Conservation (phyloP, 2,329 filamentous ascomycete genomes). For the Anisogramma anomala region DNA sequence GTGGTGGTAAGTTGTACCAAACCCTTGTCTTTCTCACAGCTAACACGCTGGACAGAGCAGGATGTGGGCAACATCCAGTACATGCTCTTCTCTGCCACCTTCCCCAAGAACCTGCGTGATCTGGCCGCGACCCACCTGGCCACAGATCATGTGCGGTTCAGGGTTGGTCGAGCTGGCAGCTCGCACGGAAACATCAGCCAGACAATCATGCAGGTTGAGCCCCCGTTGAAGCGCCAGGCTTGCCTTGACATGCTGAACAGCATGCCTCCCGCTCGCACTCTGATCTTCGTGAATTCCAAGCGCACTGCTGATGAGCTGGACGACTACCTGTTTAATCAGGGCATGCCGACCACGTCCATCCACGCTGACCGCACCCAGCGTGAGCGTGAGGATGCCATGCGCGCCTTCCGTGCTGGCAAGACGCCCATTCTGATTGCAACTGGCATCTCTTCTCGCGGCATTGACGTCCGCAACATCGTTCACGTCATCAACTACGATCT, state of each 20-base stretch:
- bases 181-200: constrained; percentile 77
- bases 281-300: constrained; percentile 85
- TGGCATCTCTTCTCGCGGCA: constrained; percentile 74
- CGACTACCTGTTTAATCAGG: constrained; percentile 72
- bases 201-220: constrained; percentile 56
- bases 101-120: constrained; percentile 66
- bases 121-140: constrained; percentile 68
- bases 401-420: constrained; percentile 65
- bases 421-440: constrained; percentile 77
- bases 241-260: constrained; percentile 62
- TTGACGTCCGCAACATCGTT: constrained; percentile 76
- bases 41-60: constrained; percentile 44
- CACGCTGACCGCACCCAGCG: constrained; percentile 77
- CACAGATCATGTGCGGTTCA: constrained; percentile 64
- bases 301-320: constrained; percentile 70
- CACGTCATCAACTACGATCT: constrained; percentile 93
- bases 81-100: constrained; percentile 91
- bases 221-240: constrained; percentile 54
- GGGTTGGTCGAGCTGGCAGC: constrained; percentile 76
- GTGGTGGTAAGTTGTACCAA: constrained; percentile 59
- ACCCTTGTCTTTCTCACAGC: constrained; percentile 2
- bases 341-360: constrained; percentile 75
- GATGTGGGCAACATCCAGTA: constrained; percentile 58
- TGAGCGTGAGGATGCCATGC: constrained; percentile 86
- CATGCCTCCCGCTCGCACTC: constrained; percentile 61